Evolutionary conservation across 2,329 filamentous ascomycete genomes (phyloP).

Genomic region (Cryphonectria carpinicola): DNA sequence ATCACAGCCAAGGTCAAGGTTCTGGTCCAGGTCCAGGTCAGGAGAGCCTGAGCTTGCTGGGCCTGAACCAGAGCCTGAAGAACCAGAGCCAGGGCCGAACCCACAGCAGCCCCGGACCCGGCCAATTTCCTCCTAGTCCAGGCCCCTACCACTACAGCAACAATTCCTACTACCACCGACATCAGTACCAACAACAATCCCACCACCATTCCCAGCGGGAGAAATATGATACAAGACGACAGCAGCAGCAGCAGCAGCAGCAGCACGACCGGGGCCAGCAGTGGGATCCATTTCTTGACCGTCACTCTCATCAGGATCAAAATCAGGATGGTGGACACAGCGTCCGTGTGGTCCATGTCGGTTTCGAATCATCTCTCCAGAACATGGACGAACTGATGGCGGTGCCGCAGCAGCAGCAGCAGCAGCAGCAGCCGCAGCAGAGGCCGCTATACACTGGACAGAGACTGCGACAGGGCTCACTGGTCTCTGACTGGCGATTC

Average conservation of each 20-base stretch:
- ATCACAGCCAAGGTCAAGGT: background rate
- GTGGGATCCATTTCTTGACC: background rate
- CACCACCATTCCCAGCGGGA: background rate
- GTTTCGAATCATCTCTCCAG: background rate
- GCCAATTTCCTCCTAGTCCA: background rate
- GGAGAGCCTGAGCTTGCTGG: background rate
- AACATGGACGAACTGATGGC: slow-evolving; percentile 6
- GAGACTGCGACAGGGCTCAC: slow-evolving; percentile 23
- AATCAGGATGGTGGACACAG: slow-evolving; percentile 6
- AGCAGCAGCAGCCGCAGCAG: background rate
- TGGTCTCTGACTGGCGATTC: slow-evolving; percentile 24
- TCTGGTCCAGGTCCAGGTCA: background rate
- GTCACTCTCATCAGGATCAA: background rate
- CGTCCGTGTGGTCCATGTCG: slow-evolving; percentile 2
- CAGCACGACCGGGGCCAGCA: background rate
- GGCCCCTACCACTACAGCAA: background rate
- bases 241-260: background rate
- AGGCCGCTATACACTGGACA: slow-evolving; percentile 15
- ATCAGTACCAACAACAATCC: background rate
- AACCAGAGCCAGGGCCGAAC: slow-evolving; percentile 3
- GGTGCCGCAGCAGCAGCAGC: background rate
- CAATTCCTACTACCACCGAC: background rate
- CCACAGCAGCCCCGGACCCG: background rate
- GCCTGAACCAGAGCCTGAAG: background rate
- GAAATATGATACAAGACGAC: slow-evolving; percentile 16